phyloP scores from a whole-genome alignment of 116 monocot species.

The Zostera marina region DNA sequence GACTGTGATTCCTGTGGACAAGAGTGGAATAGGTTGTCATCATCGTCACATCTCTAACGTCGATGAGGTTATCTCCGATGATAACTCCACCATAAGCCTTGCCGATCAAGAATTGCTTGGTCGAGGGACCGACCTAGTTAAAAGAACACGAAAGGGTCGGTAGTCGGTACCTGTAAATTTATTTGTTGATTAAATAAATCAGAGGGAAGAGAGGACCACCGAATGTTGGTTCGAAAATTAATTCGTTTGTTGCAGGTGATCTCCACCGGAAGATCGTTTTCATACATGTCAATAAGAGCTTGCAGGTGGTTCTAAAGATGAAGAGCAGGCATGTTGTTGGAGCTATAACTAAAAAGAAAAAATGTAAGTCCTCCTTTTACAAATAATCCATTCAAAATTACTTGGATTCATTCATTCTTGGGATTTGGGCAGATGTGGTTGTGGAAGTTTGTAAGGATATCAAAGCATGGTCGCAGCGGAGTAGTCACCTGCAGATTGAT shows the following conservation, averaged over 20 bases:
- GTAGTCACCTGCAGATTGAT: too few species aligned
- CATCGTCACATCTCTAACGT: slow-evolving; percentile 2
- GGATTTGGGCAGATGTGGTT: slow-evolving; percentile 42
- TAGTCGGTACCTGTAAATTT: too few species aligned
- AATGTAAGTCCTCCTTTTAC: slow-evolving; percentile 29
- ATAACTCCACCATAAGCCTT: slow-evolving; percentile 49
- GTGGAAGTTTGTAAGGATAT: slow-evolving; percentile 57
- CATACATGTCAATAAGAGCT: slow-evolving; percentile 44
- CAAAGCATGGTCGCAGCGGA: slow-evolving; percentile 68
- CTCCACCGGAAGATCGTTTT: slow-evolving; percentile 90
- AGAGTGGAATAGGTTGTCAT: slow-evolving; percentile 19
- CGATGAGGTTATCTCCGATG: slow-evolving; percentile 24
- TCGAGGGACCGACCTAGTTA: slow-evolving; percentile 63
- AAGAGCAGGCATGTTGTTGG: slow-evolving; percentile 90
- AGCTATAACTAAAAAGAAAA: slow-evolving; percentile 97
- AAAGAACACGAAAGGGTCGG: slow-evolving; percentile 66
- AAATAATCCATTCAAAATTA: too few species aligned
- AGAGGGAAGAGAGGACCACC: too few species aligned
- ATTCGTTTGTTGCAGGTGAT: slow-evolving; percentile 6
- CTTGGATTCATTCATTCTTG: too few species aligned
- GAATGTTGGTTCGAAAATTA: too few species aligned
- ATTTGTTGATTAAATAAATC: too few species aligned
- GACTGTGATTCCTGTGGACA: slow-evolving; percentile 86
- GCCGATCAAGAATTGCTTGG: slow-evolving; percentile 66
- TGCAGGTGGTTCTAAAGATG: slow-evolving; percentile 84